These are phyloP conservation scores for Aspergillus pseudoterreus DNA, from an alignment of 2,329 filamentous ascomycete species.

Conservation along the genomic window DNA sequence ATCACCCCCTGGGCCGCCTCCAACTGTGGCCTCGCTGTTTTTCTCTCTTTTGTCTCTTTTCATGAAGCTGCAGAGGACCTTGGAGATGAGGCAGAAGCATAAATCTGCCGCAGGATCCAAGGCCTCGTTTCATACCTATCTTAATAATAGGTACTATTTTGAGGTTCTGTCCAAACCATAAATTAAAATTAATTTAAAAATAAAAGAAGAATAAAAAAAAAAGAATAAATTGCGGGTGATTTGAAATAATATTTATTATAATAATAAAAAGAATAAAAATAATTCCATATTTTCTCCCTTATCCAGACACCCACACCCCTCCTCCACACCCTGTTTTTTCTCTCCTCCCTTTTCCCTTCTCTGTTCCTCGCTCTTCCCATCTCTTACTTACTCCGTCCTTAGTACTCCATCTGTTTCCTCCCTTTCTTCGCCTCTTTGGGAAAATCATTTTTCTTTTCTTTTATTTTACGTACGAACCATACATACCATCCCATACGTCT, in stretches of 20 bases:
- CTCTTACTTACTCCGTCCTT: neutral
- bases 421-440: constrained; percentile 13
- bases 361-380: constrained; percentile 2
- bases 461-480: constrained; percentile 6
- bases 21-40: constrained; percentile 6
- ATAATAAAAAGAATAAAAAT: neutral
- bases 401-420: constrained; percentile 6
- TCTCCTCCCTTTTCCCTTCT: constrained; percentile 6
- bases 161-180: no score
- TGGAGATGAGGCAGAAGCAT: constrained; percentile 3
- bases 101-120: no score
- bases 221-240: neutral
- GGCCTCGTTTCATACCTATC: no score
- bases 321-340: constrained; percentile 12
- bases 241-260: neutral
- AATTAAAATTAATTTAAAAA: constrained; percentile 6
- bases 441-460: constrained; percentile 13
- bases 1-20: constrained; percentile 17
- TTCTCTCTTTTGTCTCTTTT: constrained; percentile 2
- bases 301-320: constrained; percentile 15
- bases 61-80: neutral
- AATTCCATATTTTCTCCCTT: constrained; percentile 7
- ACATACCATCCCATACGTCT: neutral
- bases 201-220: neutral
- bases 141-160: neutral